phyloP scores from a whole-genome alignment of 345 rosid genomes.

The Hibiscus mutabilis region DNA sequence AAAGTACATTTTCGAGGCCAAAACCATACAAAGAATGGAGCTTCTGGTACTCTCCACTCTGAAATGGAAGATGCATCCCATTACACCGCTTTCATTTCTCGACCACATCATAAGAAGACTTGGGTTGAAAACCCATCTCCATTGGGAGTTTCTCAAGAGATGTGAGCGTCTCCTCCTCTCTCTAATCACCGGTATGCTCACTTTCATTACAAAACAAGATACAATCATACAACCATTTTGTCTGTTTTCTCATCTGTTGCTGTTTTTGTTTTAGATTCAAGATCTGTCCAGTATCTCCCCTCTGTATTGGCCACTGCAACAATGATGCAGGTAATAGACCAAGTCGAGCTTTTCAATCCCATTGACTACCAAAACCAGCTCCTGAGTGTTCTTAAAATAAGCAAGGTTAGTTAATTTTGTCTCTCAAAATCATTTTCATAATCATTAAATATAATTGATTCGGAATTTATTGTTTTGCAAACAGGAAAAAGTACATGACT shows the following conservation, averaged over 20 bases:
- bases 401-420: conserved; percentile 34
- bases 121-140: conserved; percentile 48
- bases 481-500: conserved; percentile 58
- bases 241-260: background rate
- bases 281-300: conserved; percentile 62
- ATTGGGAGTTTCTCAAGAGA: conserved; percentile 61
- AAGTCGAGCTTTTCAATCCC: conserved; percentile 45
- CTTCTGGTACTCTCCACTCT: conserved; percentile 77
- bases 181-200: conserved; percentile 49
- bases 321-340: conserved; percentile 64
- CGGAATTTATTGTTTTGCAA: background rate
- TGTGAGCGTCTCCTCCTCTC: conserved; percentile 61
- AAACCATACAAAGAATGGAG: conserved; percentile 93
- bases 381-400: conserved; percentile 44
- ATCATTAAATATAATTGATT: background rate
- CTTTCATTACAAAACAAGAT: background rate
- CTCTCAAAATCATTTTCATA: background rate
- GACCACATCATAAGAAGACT: conserved; percentile 72
- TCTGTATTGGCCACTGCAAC: conserved; percentile 81
- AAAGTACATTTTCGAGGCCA: conserved; percentile 71
- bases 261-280: conserved; percentile 42
- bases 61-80: conserved; percentile 85
- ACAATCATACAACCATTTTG: background rate
- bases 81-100: conserved; percentile 74
- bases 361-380: conserved; percentile 48